Percentiles rank a stretch among this genome's conserved stretches.
Conservation (phyloP, 306 rosid species). For the Gillenia trifoliata region DNA sequence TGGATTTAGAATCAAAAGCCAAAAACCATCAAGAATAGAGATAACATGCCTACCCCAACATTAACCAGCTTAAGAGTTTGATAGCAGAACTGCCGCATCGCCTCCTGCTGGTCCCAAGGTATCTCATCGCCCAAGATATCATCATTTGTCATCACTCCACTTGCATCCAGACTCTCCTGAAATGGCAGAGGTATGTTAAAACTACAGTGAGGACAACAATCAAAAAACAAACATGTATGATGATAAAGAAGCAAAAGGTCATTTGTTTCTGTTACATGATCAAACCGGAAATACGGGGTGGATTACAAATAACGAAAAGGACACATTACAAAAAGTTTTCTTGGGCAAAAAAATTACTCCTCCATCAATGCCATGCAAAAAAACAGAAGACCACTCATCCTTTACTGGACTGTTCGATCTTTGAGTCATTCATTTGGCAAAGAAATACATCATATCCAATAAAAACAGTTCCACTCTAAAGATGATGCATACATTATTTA, state of each 20-base stretch:
- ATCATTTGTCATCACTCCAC: constrained; percentile 74
- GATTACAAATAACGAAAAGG: not conserved
- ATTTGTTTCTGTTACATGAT: not conserved
- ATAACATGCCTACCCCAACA: constrained; percentile 57
- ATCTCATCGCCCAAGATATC: constrained; percentile 98
- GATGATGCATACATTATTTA: constrained; percentile 59
- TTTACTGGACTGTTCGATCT: not conserved
- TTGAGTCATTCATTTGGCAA: constrained; percentile 10
- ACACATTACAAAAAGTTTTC: not conserved
- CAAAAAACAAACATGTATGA: not conserved
- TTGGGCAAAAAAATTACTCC: not conserved
- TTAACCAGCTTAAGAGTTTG: constrained; percentile 69
- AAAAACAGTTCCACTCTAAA: constrained; percentile 16
- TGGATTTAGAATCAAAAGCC: not conserved
- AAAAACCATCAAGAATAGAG: constrained; percentile 1
- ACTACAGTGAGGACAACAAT: constrained; percentile 13
- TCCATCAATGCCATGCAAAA: not conserved
- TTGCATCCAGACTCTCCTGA: constrained; percentile 65
- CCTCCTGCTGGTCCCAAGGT: constrained; percentile 86
- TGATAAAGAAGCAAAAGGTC: not conserved
- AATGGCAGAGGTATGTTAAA: constrained; percentile 12
- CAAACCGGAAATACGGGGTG: not conserved
- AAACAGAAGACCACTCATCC: not conserved
- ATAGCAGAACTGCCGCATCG: constrained; percentile 85
- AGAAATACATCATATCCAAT: constrained; percentile 13